Conservation (phyloP, 257 asterid species). For the Datura wrightii region DNA sequence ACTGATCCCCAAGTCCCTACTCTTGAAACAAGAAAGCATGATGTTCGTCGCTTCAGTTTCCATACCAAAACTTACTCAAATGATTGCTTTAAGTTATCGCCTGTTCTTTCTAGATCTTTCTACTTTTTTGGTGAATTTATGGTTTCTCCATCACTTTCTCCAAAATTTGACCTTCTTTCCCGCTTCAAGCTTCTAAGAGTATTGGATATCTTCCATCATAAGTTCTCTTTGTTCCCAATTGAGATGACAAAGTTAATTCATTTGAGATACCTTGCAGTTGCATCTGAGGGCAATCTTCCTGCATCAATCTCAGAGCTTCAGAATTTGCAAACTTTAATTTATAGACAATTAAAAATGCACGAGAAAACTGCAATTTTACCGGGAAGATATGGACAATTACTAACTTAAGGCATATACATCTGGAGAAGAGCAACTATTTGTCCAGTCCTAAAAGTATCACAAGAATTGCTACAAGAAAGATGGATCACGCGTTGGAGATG, state of each 20-base stretch:
- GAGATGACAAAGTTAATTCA: neutral
- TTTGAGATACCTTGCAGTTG: slow-evolving; percentile 13
- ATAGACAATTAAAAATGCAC: neutral
- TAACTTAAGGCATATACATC: slow-evolving; percentile 1
- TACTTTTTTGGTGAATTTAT: slow-evolving; percentile 17
- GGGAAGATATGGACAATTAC: slow-evolving; percentile 8
- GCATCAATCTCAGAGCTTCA: neutral
- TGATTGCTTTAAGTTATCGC: neutral
- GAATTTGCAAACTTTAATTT: neutral
- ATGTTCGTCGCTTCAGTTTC: neutral
- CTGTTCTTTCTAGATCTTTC: neutral
- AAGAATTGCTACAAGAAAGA: neutral
- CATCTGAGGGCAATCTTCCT: neutral
- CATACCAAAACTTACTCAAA: neutral
- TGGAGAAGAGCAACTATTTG: neutral
- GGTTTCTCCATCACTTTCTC: neutral
- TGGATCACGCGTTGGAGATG: neutral
- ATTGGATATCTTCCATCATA: neutral
- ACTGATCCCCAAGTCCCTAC: neutral
- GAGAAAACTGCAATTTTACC: neutral
- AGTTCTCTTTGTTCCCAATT: neutral
- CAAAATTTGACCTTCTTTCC: neutral
- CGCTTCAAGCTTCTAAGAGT: slow-evolving; percentile 12
- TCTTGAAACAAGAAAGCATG: neutral
- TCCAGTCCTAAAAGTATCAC: neutral